These are phyloP conservation scores for Cyberlindnera mrakii DNA, from an alignment of 805 yeast genomes.

Conservation along the genomic window DNA sequence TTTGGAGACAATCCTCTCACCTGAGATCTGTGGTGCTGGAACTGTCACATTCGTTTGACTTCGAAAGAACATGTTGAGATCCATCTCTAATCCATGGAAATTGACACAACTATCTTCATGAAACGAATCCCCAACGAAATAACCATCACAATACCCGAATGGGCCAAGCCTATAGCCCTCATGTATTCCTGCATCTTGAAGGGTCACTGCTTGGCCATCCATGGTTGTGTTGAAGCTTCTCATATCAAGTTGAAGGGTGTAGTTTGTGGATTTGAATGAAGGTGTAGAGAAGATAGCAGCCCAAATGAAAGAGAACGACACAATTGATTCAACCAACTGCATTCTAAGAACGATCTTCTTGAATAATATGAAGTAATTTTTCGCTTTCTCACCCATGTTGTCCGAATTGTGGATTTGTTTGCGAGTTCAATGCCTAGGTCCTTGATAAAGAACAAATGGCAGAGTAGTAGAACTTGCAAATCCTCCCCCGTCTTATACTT, in stretches of 20 bases:
- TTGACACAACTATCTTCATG: background rate
- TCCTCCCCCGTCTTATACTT: too few relatives aligned
- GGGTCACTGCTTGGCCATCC: background rate
- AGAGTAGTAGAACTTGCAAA: too few relatives aligned
- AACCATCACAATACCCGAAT: background rate
- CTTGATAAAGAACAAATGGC: too few relatives aligned
- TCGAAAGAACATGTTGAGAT: background rate
- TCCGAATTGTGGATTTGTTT: too few relatives aligned
- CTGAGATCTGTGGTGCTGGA: background rate
- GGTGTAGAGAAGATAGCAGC: slow-evolving; percentile 2
- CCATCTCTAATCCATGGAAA: background rate
- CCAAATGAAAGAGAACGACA: background rate
- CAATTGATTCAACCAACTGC: background rate
- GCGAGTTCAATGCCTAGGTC: too few relatives aligned
- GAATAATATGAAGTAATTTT: background rate
- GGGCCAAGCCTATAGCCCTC: background rate
- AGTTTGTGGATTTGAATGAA: background rate
- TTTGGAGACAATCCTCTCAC: background rate
- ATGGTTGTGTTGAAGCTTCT: background rate
- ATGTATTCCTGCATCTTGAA: background rate
- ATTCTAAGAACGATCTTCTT: background rate
- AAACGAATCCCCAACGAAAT: background rate
- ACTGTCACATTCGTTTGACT: background rate
- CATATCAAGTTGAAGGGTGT: background rate
- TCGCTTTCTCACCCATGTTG: too few relatives aligned